Base-by-base conservation (phyloP, 169 alveolate species). In the Plasmodium knowlesi region DNA sequence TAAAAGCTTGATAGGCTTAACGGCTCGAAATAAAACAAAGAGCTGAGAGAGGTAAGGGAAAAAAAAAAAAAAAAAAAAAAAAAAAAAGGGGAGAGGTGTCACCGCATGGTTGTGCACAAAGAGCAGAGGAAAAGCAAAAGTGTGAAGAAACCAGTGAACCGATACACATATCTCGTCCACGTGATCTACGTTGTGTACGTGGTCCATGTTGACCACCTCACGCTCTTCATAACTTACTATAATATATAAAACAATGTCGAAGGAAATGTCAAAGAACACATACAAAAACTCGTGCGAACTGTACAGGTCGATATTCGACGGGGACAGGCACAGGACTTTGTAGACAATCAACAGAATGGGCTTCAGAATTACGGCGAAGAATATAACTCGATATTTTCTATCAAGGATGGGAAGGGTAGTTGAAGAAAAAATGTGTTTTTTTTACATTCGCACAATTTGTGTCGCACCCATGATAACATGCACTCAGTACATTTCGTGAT, bases 301-400 rank as follows among this genome's bases (percentile, higher is more conserved):
- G 81, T 86, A 86, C 39, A 86, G 39, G 37, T 86, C 93, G 67
- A 86, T 86, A 86, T 86, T 86, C 39, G 93, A 86, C 3, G 93
- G 93, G n/a, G 93, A 86, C 57, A 86, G 67, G 70, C 93, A 86
- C 43, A 86, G 81, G 41, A 86, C 93, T 78, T 86, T 86, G 86
- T 86, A 86, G 39, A 86, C 67, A 54, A 86, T 76, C 41, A 86
- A 43, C 82, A 86, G 41, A 28, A 86, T 86, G 9, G 93, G 93
- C 67, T 86, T 86, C 50, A 86, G 67, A 50, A 86, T 86, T 54
- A 86, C 93, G 61, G 85, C 93, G 67, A 86, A 86, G 81, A 86
- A 86, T 74, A 86, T 86, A 25, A 86, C 61, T 25, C 93, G 54
- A 25, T 86, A 86, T 86, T 86, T 86, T 30, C 93, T 86, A 54